These are phyloP conservation scores for Cyberlindnera galapagoensis DNA, from an alignment of 805 yeast species.

Conservation along the genomic window DNA sequence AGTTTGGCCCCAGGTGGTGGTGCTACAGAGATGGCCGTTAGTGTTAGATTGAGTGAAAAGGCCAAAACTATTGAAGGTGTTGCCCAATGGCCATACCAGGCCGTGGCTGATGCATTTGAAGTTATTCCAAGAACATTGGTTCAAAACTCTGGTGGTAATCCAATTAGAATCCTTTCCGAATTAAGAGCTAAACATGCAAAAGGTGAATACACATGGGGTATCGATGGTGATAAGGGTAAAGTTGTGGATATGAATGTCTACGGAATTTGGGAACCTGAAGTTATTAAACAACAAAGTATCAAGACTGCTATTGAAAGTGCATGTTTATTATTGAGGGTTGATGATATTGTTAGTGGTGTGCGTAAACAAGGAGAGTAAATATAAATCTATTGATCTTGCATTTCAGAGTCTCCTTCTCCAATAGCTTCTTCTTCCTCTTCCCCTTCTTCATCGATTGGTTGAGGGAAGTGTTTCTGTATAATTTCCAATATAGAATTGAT, in stretches of 20 bases:
- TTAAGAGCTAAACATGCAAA: constrained; percentile 95
- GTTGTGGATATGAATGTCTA: constrained; percentile 92
- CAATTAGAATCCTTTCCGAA: constrained; percentile 83
- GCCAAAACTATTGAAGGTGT: constrained; percentile 92
- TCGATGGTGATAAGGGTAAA: constrained; percentile 92
- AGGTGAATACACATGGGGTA: constrained; percentile 80
- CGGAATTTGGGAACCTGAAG: constrained; percentile 99
- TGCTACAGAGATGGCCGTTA: constrained; percentile 98
- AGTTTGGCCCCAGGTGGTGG: constrained; percentile 98
- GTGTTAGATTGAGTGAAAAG: constrained; percentile 80
- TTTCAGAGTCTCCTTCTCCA: constrained; percentile 8
- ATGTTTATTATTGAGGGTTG: constrained; percentile 88
- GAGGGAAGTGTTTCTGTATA: constrained; percentile 48
- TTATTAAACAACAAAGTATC: constrained; percentile 90
- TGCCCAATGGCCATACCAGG: constrained; percentile 98
- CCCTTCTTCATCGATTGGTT: constrained; percentile 6
- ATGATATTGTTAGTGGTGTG: constrained; percentile 95
- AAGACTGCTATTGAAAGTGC: constrained; percentile 99
- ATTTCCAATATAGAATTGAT: constrained; percentile 53
- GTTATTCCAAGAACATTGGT: constrained; percentile 96
- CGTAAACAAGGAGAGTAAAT: constrained; percentile 40
- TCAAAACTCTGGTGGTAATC: constrained; percentile 97
- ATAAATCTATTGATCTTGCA: constrained; percentile 3
- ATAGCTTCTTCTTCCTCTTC: constrained; percentile 9
- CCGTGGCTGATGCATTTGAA: constrained; percentile 98